Evolutionary conservation across 75 land plant genomes (phyloP), one percentile per base, ranked within the genome.

Genomic region (Azolla pinnata): DNA sequence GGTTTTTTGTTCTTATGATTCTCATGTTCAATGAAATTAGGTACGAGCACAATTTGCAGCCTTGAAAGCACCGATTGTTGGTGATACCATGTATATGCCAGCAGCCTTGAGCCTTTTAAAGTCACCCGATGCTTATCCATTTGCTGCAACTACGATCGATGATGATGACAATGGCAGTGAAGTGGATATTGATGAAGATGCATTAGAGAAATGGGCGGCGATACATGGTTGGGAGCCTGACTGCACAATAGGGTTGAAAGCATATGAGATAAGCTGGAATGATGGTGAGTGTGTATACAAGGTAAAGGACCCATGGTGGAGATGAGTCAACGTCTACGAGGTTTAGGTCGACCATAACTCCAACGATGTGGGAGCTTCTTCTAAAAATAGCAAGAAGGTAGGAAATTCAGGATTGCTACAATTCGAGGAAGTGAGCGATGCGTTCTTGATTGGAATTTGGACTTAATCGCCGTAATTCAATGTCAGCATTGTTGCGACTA

Each of bases 11-110:
- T 34, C 2, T 57, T 57, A 16, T 20, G 2, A 57, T 25, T 57
- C 24, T 38, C 31, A 57, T 31, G 20, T 60, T 60, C 46, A 26
- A 17, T 29, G 28, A 25, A 56, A 72, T 62, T 86, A 92, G 97
- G 56, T 92, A 9, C 76, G 97, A 46, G 97, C 95, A 27, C 97
- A 92, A 54, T 66, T 88, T 46, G 95, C 97, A 50, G 95, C 89
- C 26, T 61, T 67, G 62, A 88, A 84, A 44, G 81, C 95, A 10
- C 97, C 97, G 29, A 57, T 92, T 52, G 77, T 92, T 62, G 97
- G 97, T 28, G 97, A 92, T 65, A 75, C 97, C 1, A 81, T 88
- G 78, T 92, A 92, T 64, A 88, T 81, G 84, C 95, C 89, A 24
- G 89, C 96, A 31, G 71, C 70, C 0, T 21, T 78, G 20, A 76